These are phyloP conservation scores for Lachnellula cervina DNA, from an alignment of 2,329 filamentous ascomycete genomes.

Conservation along the genomic window DNA sequence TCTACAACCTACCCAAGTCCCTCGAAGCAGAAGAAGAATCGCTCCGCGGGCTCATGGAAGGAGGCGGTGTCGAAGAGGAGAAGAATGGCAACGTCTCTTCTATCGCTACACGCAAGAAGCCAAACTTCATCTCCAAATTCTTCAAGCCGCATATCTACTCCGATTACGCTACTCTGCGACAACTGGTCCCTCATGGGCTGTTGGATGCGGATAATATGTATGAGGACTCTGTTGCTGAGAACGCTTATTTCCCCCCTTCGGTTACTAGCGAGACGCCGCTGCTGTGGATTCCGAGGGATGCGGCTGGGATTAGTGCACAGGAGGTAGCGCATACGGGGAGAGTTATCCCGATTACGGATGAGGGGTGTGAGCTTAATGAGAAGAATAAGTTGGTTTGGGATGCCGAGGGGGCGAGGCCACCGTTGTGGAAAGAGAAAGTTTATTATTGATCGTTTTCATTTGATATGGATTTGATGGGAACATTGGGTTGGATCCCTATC, in stretches of 20 bases:
- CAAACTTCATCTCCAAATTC: conserved; percentile 61
- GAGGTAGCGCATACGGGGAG: conserved; percentile 69
- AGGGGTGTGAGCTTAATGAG: conserved; percentile 65
- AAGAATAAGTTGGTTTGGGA: conserved; percentile 63
- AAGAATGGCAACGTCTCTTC: conserved; percentile 21
- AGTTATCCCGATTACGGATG: conserved; percentile 75
- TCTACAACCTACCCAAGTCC: conserved; percentile 76
- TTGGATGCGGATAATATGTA: conserved; percentile 50
- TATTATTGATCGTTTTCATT: conserved; percentile 25
- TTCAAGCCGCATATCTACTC: conserved; percentile 73
- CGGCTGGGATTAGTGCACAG: conserved; percentile 68
- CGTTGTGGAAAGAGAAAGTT: conserved; percentile 52
- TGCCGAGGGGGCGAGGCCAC: conserved; percentile 48
- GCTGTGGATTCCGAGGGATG: conserved; percentile 81
- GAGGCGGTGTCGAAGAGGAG: conserved; percentile 18
- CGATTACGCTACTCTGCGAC: conserved; percentile 66
- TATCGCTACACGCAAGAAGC: conserved; percentile 41
- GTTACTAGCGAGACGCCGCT: conserved; percentile 58
- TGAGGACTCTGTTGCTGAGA: conserved; percentile 52
- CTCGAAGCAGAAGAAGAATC: conserved; percentile 53
- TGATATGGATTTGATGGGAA: not conserved
- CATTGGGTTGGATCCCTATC: too few relatives aligned
- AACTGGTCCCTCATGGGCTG: conserved; percentile 57
- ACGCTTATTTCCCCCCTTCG: conserved; percentile 72
- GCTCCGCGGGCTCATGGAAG: conserved; percentile 16